Percentiles rank a stretch among this genome's conserved stretches.
Evolutionary conservation across 2,329 filamentous ascomycete species (phyloP).

Genomic region (Apiospora sp.): DNA sequence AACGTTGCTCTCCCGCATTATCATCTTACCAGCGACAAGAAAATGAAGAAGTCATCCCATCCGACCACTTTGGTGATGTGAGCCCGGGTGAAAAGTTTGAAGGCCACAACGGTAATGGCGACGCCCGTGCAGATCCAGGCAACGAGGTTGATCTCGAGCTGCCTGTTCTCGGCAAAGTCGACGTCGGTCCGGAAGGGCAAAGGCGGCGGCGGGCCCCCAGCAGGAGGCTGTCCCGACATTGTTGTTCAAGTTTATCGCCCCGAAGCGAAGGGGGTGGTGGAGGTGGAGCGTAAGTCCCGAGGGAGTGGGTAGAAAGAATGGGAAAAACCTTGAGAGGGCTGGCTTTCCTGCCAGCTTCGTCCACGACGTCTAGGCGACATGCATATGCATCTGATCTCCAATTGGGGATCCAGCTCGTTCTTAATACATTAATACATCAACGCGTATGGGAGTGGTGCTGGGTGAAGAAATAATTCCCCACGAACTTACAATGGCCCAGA

Average conservation of each 20-base stretch:
- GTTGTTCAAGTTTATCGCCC: too few species aligned
- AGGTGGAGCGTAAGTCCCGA: neutral
- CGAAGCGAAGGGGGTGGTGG: neutral
- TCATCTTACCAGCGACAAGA: slow-evolving; percentile 36
- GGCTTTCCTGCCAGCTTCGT: neutral
- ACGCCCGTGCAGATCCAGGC: slow-evolving; percentile 38
- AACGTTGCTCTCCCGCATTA: neutral
- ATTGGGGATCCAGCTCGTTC: neutral
- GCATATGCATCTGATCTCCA: neutral
- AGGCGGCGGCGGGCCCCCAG: neutral
- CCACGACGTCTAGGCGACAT: neutral
- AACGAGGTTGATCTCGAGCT: slow-evolving; percentile 33
- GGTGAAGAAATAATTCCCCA: too few species aligned
- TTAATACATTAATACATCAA: neutral
- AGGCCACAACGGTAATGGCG: slow-evolving; percentile 33
- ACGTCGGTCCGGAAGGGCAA: slow-evolving; percentile 29
- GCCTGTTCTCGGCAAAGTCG: slow-evolving; percentile 34
- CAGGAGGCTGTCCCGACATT: neutral
- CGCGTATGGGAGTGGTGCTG: neutral
- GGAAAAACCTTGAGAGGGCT: neutral
- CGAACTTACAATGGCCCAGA: neutral
- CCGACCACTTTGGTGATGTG: slow-evolving; percentile 33
- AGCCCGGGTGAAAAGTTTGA: slow-evolving; percentile 37
- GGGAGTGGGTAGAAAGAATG: neutral
- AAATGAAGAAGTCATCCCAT: slow-evolving; percentile 43